phyloP scores from a whole-genome alignment of 768 basidiomycete genomes.

The Termitomyces sp. region DNA sequence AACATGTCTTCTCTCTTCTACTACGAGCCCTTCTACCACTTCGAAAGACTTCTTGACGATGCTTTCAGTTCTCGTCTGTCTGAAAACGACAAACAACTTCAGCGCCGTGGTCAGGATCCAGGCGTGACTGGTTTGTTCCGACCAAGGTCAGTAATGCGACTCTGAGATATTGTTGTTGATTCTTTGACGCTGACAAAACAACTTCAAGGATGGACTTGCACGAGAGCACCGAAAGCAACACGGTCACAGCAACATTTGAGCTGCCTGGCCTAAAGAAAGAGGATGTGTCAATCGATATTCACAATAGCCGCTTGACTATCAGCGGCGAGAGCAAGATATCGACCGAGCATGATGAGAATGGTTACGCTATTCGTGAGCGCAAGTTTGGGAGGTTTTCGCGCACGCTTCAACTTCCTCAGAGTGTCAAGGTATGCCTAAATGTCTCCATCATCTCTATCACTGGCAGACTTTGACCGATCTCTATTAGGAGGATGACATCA shows the following conservation, averaged over 20 bases:
- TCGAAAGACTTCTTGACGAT: slow-evolving; percentile 39
- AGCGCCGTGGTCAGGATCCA: slow-evolving; percentile 2
- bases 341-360: slow-evolving; percentile 24
- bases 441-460: too few species aligned
- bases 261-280: too few species aligned
- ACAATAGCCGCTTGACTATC: slow-evolving; percentile 38
- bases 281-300: slow-evolving; percentile 40
- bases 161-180: too few species aligned
- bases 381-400: slow-evolving; percentile 43
- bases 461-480: too few species aligned
- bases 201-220: slow-evolving; percentile 40
- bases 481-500: slow-evolving; percentile 37
- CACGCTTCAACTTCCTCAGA: slow-evolving; percentile 41
- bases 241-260: slow-evolving; percentile 48
- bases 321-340: slow-evolving; percentile 30
- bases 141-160: slow-evolving; percentile 13
- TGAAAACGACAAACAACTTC: background rate
- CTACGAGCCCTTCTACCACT: too few species aligned
- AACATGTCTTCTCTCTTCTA: slow-evolving; percentile 25
- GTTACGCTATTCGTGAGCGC: too few species aligned
- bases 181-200: too few species aligned
- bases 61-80: slow-evolving; percentile 18
- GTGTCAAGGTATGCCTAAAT: slow-evolving; percentile 33
- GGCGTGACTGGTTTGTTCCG: slow-evolving; percentile 11
- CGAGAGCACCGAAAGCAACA: slow-evolving; percentile 34